Base-by-base conservation (phyloP, 202 grass and related monocot genomes). In the Thinopyrum obtusiflorum region DNA sequence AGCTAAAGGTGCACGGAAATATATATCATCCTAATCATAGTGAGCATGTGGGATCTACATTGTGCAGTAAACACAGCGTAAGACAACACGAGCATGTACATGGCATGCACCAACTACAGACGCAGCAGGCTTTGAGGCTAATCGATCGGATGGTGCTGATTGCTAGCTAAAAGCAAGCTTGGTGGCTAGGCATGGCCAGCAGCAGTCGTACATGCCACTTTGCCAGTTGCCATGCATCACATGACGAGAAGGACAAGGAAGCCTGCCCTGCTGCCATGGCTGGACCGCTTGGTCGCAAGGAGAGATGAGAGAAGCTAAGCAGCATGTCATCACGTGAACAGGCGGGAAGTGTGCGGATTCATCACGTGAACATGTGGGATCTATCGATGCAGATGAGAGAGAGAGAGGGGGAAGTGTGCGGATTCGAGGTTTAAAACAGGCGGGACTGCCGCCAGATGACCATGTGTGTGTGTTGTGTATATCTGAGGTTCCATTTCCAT, bases 321-420 rank as follows among this genome's bases (percentile, higher is more conserved):
- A 14, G 61, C 23, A 59, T 27, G 92, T 74, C 91, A 77, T 78
- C 95, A 93, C 93, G 93, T 98, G 95, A 94, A 92, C 81, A 85
- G 86, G 83, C 81, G 76, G 82, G n/a, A n/a, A n/a, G n/a, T n/a
- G n/a, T n/a, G n/a, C n/a, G n/a, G n/a, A n/a, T n/a, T 74, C 91
- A 77, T 78, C 95, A 93, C 93, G 93, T 98, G 95, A 94, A 92
- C 81, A 85, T 82, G 83, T 84, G 76, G 68, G 68, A 72, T 72
- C 68, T n/a, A 26, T 42, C 31, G 31, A 32, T 32, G 31, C 31
- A 32, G 31, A 32, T 32, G 31, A 32, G 31, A 32, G 31, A 32
- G 31, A 32, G 31, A 32, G 31, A 32, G 31, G 31, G 31, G 3
- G 4, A 32, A 32, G 31, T 32, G 31, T 32, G 31, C 3, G 31